These are phyloP conservation scores for Acanthamoeba quina DNA, from an alignment of 208 protist genomes.

Conservation along the genomic window DNA sequence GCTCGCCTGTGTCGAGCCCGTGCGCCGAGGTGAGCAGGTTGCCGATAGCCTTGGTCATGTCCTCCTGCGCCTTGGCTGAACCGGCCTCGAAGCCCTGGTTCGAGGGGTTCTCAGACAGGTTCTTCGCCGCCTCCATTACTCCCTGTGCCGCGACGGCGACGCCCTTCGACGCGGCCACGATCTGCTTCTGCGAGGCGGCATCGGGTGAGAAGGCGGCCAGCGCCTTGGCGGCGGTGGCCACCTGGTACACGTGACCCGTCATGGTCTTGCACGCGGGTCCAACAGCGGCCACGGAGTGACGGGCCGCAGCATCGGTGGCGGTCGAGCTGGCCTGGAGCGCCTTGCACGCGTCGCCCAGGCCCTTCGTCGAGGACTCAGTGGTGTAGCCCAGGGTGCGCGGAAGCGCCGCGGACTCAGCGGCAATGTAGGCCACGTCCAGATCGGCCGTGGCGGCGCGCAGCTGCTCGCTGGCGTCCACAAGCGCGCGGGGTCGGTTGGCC, in stretches of 20 bases:
- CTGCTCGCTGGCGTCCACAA: slow-evolving; percentile 43
- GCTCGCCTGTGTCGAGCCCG: slow-evolving; percentile 61
- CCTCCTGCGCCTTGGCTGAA: not conserved
- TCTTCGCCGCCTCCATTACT: not conserved
- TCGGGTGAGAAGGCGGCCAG: slow-evolving; percentile 28
- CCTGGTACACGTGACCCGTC: not conserved
- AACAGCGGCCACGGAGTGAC: slow-evolving; percentile 27
- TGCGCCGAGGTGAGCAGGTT: not conserved
- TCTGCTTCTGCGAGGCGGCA: slow-evolving; percentile 18
- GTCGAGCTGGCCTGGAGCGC: not conserved
- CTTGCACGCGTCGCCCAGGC: slow-evolving; percentile 4
- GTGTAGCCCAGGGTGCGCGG: slow-evolving; percentile 1
- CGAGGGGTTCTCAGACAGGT: not conserved
- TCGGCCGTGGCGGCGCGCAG: slow-evolving; percentile 14
- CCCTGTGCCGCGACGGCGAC: not conserved
- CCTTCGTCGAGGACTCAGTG: not conserved
- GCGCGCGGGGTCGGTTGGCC: slow-evolving; percentile 1
- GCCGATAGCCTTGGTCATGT: slow-evolving; percentile 30
- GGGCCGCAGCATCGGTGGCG: not conserved
- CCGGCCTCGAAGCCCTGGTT: not conserved
- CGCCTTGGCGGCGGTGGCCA: slow-evolving; percentile 61
- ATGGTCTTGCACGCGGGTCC: slow-evolving; percentile 6
- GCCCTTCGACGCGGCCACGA: slow-evolving; percentile 8
- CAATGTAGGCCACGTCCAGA: slow-evolving; percentile 48
- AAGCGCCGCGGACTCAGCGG: slow-evolving; percentile 55